Evolutionary conservation across 2,329 filamentous ascomycete species (phyloP).

Genomic region (Rutstroemia sp.): DNA sequence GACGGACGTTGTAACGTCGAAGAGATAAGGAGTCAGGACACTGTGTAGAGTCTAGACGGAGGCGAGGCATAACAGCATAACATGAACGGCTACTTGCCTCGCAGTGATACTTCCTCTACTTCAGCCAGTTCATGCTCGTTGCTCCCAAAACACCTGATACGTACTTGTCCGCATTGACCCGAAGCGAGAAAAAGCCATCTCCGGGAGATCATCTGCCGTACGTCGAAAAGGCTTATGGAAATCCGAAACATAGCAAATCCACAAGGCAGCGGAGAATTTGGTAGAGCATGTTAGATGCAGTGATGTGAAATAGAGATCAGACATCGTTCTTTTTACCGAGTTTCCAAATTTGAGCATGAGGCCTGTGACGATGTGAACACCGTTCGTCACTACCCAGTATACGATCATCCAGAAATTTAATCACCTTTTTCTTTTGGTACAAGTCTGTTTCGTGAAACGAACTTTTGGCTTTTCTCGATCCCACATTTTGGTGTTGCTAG

Average conservation of each 20-base stretch:
- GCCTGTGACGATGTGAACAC: too few relatives aligned
- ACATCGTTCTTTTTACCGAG: slow-evolving; percentile 3
- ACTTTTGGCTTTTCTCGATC: background rate
- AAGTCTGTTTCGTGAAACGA: background rate
- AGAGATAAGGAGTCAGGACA: background rate
- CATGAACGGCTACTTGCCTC: slow-evolving; percentile 2
- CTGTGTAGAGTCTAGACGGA: background rate
- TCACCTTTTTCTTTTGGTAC: background rate
- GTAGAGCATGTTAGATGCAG: background rate
- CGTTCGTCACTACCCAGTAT: background rate
- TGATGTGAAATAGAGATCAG: background rate
- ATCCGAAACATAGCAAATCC: slow-evolving; percentile 8
- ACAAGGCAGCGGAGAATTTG: slow-evolving; percentile 5
- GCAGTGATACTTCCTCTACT: slow-evolving; percentile 1
- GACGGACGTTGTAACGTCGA: background rate
- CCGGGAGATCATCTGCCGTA: slow-evolving; percentile 21
- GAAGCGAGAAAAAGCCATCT: slow-evolving; percentile 8
- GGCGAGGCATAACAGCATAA: background rate
- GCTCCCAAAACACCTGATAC: background rate
- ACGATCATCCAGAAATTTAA: background rate
- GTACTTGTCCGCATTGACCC: slow-evolving; percentile 3
- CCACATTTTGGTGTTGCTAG: background rate
- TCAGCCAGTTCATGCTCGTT: slow-evolving; percentile 5
- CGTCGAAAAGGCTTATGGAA: slow-evolving; percentile 10
- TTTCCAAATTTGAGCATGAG: background rate